These are phyloP conservation scores for Neocatenulostroma microsporum DNA, from an alignment of 2,329 filamentous ascomycete species.

Conservation along the genomic window DNA sequence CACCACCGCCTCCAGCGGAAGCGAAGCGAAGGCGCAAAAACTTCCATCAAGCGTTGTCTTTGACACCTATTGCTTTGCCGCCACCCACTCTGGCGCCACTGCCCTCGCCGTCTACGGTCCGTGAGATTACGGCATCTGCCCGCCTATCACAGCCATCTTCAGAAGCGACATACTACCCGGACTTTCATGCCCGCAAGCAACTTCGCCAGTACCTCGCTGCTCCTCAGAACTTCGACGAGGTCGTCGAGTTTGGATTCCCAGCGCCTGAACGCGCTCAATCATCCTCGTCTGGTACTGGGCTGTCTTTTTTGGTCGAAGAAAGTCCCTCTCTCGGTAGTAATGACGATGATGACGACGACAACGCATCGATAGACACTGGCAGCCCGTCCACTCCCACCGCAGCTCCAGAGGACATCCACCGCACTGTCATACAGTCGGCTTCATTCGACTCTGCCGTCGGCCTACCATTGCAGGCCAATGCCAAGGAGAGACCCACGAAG, in stretches of 20 bases:
- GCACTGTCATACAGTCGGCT: constrained; percentile 28
- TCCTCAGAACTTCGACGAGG: constrained; percentile 91
- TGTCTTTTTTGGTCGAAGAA: not conserved
- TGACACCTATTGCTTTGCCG: constrained; percentile 23
- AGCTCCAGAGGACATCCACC: constrained; percentile 10
- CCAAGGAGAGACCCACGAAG: not conserved
- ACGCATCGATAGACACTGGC: constrained; percentile 5
- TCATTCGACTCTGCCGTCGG: constrained; percentile 31
- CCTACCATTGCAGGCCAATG: constrained; percentile 9
- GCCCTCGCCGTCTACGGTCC: constrained; percentile 11
- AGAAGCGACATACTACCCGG: constrained; percentile 92
- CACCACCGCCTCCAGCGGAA: not conserved
- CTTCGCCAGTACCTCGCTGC: constrained; percentile 79
- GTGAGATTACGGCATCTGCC: constrained; percentile 1
- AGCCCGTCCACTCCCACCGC: constrained; percentile 17
- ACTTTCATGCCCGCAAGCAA: constrained; percentile 80
- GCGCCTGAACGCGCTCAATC: not conserved
- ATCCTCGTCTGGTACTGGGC: not conserved
- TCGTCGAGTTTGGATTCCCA: constrained; percentile 78
- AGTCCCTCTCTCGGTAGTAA: constrained; percentile 1
- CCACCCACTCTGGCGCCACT: constrained; percentile 22
- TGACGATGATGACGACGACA: constrained; percentile 4
- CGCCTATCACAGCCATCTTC: constrained; percentile 1
- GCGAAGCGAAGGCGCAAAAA: constrained; percentile 10
- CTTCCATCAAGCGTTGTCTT: constrained; percentile 15